These are phyloP conservation scores for Talaromyces sp. DNA, from an alignment of 2,329 filamentous ascomycete genomes.

Conservation along the genomic window DNA sequence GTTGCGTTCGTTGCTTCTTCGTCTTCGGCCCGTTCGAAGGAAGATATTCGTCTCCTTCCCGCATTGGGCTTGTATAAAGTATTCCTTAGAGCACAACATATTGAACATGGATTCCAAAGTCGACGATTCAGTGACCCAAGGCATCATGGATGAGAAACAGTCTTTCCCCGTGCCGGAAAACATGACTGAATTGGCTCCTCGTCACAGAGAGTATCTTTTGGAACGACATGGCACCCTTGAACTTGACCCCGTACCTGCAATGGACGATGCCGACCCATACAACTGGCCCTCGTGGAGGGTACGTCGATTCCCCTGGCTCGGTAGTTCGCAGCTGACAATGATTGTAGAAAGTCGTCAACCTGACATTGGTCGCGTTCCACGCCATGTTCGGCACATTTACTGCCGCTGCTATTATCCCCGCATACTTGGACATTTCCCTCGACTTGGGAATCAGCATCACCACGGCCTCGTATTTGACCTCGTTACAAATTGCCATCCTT, in stretches of 20 bases:
- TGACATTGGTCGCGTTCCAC: slow-evolving; percentile 55
- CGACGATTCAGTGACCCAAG: background rate
- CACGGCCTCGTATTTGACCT: slow-evolving; percentile 52
- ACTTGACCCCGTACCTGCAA: slow-evolving; percentile 52
- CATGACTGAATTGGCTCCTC: slow-evolving; percentile 11
- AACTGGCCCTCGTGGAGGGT: slow-evolving; percentile 55
- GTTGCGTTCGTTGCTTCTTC: background rate
- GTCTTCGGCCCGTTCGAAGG: background rate
- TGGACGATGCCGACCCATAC: slow-evolving; percentile 52
- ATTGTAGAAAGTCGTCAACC: slow-evolving; percentile 49
- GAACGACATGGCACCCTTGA: slow-evolving; percentile 53
- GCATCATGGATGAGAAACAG: background rate
- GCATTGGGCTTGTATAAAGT: background rate
- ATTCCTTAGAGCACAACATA: background rate
- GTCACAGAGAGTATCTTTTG: slow-evolving; percentile 48
- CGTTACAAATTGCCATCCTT: slow-evolving; percentile 54
- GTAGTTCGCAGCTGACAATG: background rate
- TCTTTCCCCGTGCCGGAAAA: background rate
- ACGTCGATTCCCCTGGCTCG: slow-evolving; percentile 23
- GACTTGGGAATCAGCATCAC: slow-evolving; percentile 51
- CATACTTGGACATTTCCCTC: slow-evolving; percentile 51
- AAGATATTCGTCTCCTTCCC: background rate
- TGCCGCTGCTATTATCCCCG: slow-evolving; percentile 53
- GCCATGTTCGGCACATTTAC: slow-evolving; percentile 57
- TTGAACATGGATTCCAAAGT: background rate